Evolutionary conservation across 1,284 basidiomycete genomes (phyloP), one percentile per base, ranked within the genome.

Genomic region (Coriolopsis trogii): DNA sequence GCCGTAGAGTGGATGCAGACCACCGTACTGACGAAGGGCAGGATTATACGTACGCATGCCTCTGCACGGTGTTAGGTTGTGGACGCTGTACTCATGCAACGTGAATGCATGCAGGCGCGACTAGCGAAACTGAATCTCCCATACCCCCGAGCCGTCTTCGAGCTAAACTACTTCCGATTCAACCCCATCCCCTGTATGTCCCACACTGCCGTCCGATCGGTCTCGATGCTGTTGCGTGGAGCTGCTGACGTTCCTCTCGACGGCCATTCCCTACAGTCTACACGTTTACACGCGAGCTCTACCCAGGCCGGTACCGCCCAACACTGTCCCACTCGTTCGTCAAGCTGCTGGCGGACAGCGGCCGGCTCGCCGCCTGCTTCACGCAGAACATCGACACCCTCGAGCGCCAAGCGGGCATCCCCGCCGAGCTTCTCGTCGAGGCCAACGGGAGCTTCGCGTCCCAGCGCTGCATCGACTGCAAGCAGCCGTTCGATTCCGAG

Each of bases 381-480:
- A 94, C 93, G 8, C 91, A 93, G 69, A 91, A 92, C 64, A 95
- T 98, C 52, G 96, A 98, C 67, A 96, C 93, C 0, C 82, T 99
- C 20, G 96, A 98, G 67, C 81, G 91, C 5, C 79, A 87, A 1
- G 90, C 94, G 0, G 94, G 93, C 6, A 79, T 98, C 2, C 84
- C 90, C 0, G 74, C 72, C 0, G 71, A 83, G 15, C 82, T 82
- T 61, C 85, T 99, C 52, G 80, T 98, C 26, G 96, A 99, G 72
- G 96, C 96, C 0, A 95, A 99, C 65, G 96, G 95, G 1, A 93
- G 88, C 60, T 95, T 95, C 60, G 91, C 91, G 0, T 80, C 76
- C 5, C 89, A 95, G 44, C 77, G 82, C 47, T 98, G 95, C 64
- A 81, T 96, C 10, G 73, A 81, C 18, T 97, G 94, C 67, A 60